Percentiles rank a stretch among this genome's conserved stretches.
These are phyloP conservation scores for Colletotrichum cordylinicola DNA, from an alignment of 2,329 filamentous ascomycete genomes.

Conservation along the genomic window DNA sequence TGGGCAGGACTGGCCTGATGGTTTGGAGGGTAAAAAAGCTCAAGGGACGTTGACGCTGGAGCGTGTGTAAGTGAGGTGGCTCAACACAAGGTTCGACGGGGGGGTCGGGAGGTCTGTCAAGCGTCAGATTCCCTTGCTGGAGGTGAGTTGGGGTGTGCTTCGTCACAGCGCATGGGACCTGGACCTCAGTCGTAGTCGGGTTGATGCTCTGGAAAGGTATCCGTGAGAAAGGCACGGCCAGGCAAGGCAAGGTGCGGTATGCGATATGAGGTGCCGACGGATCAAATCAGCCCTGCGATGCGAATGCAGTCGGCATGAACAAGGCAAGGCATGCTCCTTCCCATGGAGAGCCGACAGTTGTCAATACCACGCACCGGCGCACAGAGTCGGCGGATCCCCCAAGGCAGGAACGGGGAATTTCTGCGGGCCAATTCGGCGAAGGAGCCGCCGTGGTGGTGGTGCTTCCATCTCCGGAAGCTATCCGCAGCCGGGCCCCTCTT, in stretches of 20 bases:
- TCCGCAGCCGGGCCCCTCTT: neutral
- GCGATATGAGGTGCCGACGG: neutral
- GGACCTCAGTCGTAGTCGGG: neutral
- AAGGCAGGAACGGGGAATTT: neutral
- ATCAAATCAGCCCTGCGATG: neutral
- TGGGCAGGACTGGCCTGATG: neutral
- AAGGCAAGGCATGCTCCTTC: neutral
- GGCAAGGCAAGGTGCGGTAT: neutral
- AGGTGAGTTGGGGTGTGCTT: neutral
- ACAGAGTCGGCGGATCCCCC: neutral
- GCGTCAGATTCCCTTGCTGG: neutral
- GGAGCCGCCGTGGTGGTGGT: neutral
- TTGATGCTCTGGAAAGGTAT: neutral
- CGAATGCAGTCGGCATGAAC: neutral
- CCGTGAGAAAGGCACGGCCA: neutral
- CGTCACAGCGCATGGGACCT: neutral
- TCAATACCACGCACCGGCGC: neutral
- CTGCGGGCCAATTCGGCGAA: neutral
- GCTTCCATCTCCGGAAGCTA: neutral
- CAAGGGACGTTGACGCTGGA: neutral
- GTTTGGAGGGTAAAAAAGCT: neutral
- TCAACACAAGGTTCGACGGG: neutral
- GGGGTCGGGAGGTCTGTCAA: neutral
- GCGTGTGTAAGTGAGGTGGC: neutral
- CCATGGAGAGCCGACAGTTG: neutral